Conservation (phyloP, 768 basidiomycete species). For the Trametes cubensis region DNA sequence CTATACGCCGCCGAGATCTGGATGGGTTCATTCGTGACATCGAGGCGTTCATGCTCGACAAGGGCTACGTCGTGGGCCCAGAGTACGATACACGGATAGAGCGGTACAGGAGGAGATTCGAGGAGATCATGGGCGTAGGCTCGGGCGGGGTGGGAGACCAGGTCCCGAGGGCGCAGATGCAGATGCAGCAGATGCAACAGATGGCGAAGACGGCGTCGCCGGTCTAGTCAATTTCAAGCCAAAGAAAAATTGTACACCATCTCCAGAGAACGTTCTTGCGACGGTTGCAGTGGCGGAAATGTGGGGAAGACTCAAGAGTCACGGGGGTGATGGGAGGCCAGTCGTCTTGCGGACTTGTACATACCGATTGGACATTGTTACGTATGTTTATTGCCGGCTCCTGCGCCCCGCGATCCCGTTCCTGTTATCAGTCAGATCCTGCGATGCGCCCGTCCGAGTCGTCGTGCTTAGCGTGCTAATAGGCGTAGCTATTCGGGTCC, state of each 20-base stretch:
- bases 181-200: neutral
- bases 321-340: neutral
- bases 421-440: no score
- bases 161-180: conserved; percentile 3
- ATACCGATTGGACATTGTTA: neutral
- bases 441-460: no score
- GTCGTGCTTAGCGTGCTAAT: no score
- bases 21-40: conserved; percentile 69
- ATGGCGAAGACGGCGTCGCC: conserved; percentile 14
- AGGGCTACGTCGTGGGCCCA: conserved; percentile 43
- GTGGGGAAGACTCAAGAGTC: neutral
- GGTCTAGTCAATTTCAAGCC: neutral
- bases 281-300: no score
- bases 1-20: conserved; percentile 57
- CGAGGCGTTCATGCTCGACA: conserved; percentile 58
- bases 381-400: neutral
- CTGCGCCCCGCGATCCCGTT: no score
- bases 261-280: neutral
- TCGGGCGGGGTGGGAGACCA: conserved; percentile 23
- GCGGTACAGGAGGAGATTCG: conserved; percentile 44
- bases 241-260: neutral
- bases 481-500: no score
- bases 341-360: no score
- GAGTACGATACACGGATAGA: conserved; percentile 39
- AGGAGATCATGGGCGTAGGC: conserved; percentile 49